These are phyloP conservation scores for Alternaria conjuncta DNA, from an alignment of 2,329 filamentous ascomycete genomes.

Conservation along the genomic window DNA sequence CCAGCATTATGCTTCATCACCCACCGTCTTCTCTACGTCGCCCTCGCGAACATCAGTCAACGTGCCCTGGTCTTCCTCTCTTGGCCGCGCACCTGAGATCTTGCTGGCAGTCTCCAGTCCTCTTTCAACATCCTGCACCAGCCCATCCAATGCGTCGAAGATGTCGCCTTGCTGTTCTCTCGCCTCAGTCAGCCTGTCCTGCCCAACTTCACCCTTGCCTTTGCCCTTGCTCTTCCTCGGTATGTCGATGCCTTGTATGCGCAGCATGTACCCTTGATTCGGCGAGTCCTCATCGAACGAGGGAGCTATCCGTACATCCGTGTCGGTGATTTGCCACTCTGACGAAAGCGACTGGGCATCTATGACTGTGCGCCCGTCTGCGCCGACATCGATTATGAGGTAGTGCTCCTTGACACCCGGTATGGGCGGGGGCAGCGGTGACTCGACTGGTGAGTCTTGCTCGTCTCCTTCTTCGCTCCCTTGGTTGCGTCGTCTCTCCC, in stretches of 20 bases:
- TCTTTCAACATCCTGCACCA: conserved; percentile 47
- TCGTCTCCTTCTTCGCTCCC: conserved; percentile 32
- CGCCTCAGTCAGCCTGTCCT: conserved; percentile 38
- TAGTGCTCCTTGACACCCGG: conserved; percentile 61
- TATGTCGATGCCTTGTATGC: conserved; percentile 62
- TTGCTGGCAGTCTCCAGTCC: conserved; percentile 44
- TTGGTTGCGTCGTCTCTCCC: conserved; percentile 18
- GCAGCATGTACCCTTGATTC: conserved; percentile 63
- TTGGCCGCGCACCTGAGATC: conserved; percentile 29
- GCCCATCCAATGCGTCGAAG: conserved; percentile 44
- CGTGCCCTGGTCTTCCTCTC: conserved; percentile 17
- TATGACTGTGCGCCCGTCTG: conserved; percentile 61
- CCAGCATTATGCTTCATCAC: conserved; percentile 7
- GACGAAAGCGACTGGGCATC: conserved; percentile 75
- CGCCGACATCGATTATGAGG: conserved; percentile 61
- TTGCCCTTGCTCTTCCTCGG: conserved; percentile 41
- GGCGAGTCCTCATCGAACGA: conserved; percentile 62
- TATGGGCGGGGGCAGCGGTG: conserved; percentile 55
- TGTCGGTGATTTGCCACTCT: conserved; percentile 72
- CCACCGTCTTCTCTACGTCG: conserved; percentile 5
- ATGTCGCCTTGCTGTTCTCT: conserved; percentile 43
- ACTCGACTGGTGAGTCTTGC: conserved; percentile 37
- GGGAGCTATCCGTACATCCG: conserved; percentile 64
- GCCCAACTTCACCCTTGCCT: conserved; percentile 35
- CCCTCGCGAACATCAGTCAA: conserved; percentile 5